Conservation (phyloP, 2,329 filamentous ascomycete species). For the Intubia oerlemansii region DNA sequence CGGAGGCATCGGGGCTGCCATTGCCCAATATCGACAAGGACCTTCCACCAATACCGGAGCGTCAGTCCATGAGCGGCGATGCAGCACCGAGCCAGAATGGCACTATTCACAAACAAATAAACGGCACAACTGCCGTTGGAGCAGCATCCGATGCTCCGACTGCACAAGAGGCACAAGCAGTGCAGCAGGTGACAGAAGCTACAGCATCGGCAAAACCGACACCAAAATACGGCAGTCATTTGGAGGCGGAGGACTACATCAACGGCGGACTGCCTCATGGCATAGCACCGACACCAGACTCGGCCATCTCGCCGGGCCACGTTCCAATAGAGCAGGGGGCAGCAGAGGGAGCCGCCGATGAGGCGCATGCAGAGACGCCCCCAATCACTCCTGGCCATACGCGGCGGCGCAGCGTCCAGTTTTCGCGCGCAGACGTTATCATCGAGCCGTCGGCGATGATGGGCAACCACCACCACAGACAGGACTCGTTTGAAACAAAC, state of each 20-base stretch:
- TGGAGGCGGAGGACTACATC: constrained; percentile 17
- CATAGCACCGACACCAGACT: not conserved
- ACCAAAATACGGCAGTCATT: too few species aligned
- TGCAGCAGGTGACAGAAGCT: too few species aligned
- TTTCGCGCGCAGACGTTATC: constrained; percentile 33
- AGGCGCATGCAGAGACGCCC: too few species aligned
- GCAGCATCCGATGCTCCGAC: too few species aligned
- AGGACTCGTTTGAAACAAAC: constrained; percentile 49
- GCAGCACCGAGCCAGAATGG: too few species aligned
- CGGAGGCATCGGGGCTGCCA: not conserved
- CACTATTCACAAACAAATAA: too few species aligned
- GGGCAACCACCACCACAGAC: constrained; percentile 20
- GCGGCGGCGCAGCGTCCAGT: constrained; percentile 52
- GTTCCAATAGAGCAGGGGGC: too few species aligned
- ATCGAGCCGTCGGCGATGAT: constrained; percentile 22
- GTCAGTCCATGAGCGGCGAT: too few species aligned
- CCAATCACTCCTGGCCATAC: constrained; percentile 3
- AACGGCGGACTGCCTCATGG: constrained; percentile 15
- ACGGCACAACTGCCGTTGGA: too few species aligned
- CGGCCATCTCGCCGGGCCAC: not conserved
- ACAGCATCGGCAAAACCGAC: too few species aligned
- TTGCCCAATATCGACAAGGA: constrained; percentile 6
- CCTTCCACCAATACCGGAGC: not conserved
- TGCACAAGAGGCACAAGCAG: too few species aligned
- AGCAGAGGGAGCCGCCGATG: too few species aligned